Conservation (phyloP, 1,284 basidiomycete genomes). For the Coniophora puteana region DNA sequence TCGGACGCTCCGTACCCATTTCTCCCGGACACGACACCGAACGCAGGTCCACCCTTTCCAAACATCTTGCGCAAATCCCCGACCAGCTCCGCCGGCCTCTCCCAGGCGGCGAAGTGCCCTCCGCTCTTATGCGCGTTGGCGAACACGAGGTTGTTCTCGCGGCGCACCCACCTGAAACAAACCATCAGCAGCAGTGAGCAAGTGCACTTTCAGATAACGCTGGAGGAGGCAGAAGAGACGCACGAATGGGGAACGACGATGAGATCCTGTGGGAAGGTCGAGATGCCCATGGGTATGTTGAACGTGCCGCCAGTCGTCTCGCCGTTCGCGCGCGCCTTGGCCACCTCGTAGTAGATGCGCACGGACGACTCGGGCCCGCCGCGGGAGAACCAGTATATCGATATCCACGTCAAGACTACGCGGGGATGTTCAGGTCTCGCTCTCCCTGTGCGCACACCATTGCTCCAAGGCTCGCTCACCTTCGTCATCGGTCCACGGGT, state of each 20-base stretch:
- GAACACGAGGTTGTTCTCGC: constrained; percentile 17
- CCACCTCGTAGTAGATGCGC: constrained; percentile 49
- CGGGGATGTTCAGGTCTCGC: not conserved
- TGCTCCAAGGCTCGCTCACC: constrained; percentile 21
- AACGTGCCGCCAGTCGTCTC: constrained; percentile 9
- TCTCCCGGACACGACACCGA: constrained; percentile 29
- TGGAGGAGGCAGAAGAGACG: constrained; percentile 12
- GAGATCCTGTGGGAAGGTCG: constrained; percentile 47
- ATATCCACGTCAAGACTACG: constrained; percentile 55
- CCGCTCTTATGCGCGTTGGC: constrained; percentile 31
- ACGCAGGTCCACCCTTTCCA: constrained; percentile 35
- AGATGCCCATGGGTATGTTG: constrained; percentile 42
- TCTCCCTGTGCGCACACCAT: constrained; percentile 4
- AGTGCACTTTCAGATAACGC: too few species aligned
- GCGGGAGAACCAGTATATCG: constrained; percentile 56
- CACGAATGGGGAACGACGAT: constrained; percentile 33
- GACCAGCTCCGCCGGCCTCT: constrained; percentile 31
- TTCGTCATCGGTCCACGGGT: constrained; percentile 50
- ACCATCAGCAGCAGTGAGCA: not conserved
- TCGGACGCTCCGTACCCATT: constrained; percentile 29
- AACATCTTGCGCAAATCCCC: constrained; percentile 40
- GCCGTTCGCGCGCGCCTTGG: not conserved
- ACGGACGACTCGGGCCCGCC: constrained; percentile 50
- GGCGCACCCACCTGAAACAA: constrained; percentile 19
- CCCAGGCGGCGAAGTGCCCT: constrained; percentile 39